A percentile compares a stretch with the other conserved stretches of the same genome.
Evolutionary conservation across 2,329 filamentous ascomycete species (phyloP).

Genomic region (Fusarium sp.): DNA sequence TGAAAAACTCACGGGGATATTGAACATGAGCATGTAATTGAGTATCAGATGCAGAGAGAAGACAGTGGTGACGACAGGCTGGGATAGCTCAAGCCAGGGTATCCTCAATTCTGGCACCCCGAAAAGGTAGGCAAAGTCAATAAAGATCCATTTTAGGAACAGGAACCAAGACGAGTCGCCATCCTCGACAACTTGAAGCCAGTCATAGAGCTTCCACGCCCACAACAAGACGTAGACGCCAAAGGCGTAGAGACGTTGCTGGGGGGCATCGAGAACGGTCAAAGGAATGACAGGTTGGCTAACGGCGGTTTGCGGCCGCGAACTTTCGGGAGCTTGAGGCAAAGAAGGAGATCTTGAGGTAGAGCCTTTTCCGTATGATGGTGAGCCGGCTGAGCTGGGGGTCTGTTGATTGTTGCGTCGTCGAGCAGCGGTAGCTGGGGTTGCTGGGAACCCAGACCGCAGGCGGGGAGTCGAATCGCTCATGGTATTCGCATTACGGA

Average conservation of each 20-base stretch:
- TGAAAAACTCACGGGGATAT: constrained; percentile 74
- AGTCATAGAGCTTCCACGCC: constrained; percentile 90
- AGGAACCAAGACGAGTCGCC: constrained; percentile 89
- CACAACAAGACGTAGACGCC: constrained; percentile 82
- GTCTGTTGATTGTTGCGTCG: constrained; percentile 52
- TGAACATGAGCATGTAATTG: constrained; percentile 93
- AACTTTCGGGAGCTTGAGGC: constrained; percentile 63
- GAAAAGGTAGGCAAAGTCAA: constrained; percentile 90
- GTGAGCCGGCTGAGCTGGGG: constrained; percentile 50
- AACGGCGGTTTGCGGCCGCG: constrained; percentile 43
- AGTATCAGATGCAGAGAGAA: constrained; percentile 79
- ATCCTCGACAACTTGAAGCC: constrained; percentile 80
- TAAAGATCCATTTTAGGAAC: constrained; percentile 92
- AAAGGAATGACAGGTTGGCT: constrained; percentile 81
- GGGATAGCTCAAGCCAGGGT: constrained; percentile 95
- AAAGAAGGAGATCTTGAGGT: constrained; percentile 54
- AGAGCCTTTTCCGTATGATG: constrained; percentile 50
- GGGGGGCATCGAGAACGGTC: constrained; percentile 86
- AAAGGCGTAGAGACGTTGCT: constrained; percentile 88
- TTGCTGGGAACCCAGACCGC: constrained; percentile 84
- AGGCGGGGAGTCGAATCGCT: constrained; percentile 81
- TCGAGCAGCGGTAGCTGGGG: constrained; percentile 68
- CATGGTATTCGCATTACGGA: constrained; percentile 83
- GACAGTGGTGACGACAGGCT: constrained; percentile 76
- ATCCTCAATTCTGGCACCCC: constrained; percentile 88